A percentile compares a stretch with the other conserved stretches of the same genome.
Conservation (phyloP, 75 land plant genomes). For the Gnetum montanum region DNA sequence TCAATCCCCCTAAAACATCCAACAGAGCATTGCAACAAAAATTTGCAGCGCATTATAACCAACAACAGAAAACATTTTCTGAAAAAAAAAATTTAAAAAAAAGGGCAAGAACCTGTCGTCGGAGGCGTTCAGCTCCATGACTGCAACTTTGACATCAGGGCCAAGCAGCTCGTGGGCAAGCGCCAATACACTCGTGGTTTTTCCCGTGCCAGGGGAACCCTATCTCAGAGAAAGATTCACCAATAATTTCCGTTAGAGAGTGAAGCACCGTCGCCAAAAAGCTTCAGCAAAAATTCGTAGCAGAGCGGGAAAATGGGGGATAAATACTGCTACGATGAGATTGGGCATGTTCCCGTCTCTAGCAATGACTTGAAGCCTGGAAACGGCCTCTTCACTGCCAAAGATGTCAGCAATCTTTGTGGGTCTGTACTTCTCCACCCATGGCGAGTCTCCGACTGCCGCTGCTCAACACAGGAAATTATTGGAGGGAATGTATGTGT, state of each 20-base stretch:
- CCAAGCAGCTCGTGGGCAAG: conserved; percentile 94
- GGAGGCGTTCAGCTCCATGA: conserved; percentile 96
- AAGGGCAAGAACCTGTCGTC: conserved; percentile 61
- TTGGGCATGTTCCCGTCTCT: conserved; percentile 98
- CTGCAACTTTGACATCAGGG: conserved; percentile 68
- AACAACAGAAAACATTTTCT: background rate
- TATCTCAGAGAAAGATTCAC: conserved; percentile 7
- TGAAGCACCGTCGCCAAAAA: too few species aligned
- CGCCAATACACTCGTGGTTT: conserved; percentile 88
- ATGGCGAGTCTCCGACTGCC: conserved; percentile 56
- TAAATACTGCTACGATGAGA: conserved; percentile 74
- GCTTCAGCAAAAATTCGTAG: too few species aligned
- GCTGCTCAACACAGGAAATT: too few species aligned
- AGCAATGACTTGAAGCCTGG: conserved; percentile 88
- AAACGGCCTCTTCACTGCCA: conserved; percentile 83
- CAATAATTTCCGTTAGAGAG: background rate
- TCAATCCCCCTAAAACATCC: conserved; percentile 98
- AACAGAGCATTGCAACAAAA: conserved; percentile 2
- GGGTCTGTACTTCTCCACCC: conserved; percentile 97
- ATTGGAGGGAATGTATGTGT: too few species aligned
- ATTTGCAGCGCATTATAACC: background rate
- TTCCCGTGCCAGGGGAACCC: conserved; percentile 98
- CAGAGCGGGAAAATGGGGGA: background rate
- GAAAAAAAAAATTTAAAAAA: background rate
- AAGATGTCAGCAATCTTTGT: conserved; percentile 71